Conservation (phyloP, 2,329 filamentous ascomycete species). For the Tympanopsis confertula region DNA sequence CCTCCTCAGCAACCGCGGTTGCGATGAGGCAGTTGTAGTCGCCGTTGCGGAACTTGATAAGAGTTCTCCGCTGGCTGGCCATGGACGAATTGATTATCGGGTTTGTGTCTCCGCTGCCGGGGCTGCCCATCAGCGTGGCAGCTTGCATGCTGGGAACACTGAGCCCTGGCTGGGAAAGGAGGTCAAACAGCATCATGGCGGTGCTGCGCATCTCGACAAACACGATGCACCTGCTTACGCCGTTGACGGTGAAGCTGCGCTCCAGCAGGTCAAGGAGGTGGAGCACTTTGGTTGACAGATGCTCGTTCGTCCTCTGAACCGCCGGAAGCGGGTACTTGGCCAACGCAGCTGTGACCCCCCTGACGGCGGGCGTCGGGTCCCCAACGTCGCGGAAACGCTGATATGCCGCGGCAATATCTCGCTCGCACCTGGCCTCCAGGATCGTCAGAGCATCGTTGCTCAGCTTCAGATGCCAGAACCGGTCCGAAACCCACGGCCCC, state of each 20-base stretch:
- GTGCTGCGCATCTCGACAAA: slow-evolving; percentile 75
- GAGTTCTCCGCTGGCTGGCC: slow-evolving; percentile 60
- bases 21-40: slow-evolving; percentile 52
- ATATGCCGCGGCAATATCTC: slow-evolving; percentile 18
- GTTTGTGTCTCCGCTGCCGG: not conserved
- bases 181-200: slow-evolving; percentile 60
- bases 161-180: slow-evolving; percentile 47
- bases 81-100: slow-evolving; percentile 54
- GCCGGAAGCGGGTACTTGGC: slow-evolving; percentile 31
- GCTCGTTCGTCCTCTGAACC: slow-evolving; percentile 13
- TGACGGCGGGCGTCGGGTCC: slow-evolving; percentile 40
- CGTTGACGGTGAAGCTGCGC: slow-evolving; percentile 47
- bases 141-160: slow-evolving; percentile 45
- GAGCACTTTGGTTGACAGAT: slow-evolving; percentile 66
- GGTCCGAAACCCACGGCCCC: slow-evolving; percentile 75
- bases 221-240: slow-evolving; percentile 60
- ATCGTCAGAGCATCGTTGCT: slow-evolving; percentile 48
- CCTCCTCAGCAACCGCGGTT: slow-evolving; percentile 57
- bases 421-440: slow-evolving; percentile 43
- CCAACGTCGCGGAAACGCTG: slow-evolving; percentile 26
- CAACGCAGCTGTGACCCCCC: slow-evolving; percentile 44
- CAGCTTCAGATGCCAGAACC: slow-evolving; percentile 64
- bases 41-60: slow-evolving; percentile 52
- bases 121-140: slow-evolving; percentile 44
- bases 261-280: slow-evolving; percentile 48